Evolutionary conservation across 1,139 yeast genomes (phyloP), one percentile per base, ranked within the genome.

Genomic region (Scheffersomyces segobiensis): DNA sequence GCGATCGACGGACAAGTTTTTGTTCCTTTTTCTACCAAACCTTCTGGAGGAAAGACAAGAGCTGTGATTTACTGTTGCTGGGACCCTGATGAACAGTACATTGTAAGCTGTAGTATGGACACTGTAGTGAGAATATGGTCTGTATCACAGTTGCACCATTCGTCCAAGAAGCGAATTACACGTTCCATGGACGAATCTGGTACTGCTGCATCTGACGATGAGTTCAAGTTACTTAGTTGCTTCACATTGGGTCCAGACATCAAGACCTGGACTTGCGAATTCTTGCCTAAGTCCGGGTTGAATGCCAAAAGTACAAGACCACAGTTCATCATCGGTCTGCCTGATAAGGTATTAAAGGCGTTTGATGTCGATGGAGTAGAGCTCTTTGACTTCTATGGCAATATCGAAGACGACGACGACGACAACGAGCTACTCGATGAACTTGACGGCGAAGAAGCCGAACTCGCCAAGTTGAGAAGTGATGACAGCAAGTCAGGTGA

Each of bases 31-130:
- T 64, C 77, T 2, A 64, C 70, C 52, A 72, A 71, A 52, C 70
- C 73, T 2, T 55, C 65, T 2, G 42, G 55, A 14, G 61, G 61
- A 7, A 59, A 63, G 47, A 61, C 59, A n/a, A 86, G 84, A 60
- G 87, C 93, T 1, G 87, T 93, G 1, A 80, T 91, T 49, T 87
- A 87, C 61, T 89, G 65, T 78, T 87, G 69, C 67, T 87, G 97
- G 91, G 91, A 93, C 12, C 87, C 88, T 0, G 84, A 87, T 60
- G 93, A 90, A 65, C 72, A 80, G n/a, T 84, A 82, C 63, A 66
- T 91, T 47, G 83, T 91, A 18, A 83, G 91, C 19, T 86, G 93
- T 59, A 86, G 93, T 4, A 82, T 82, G 67, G 95, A 91, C 70
- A 86, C 87, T 32, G 79, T 82, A 24, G 86, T 89, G 10, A 79